phyloP scores from a whole-genome alignment of 1,284 basidiomycete genomes.

The Puccinia triticina region DNA sequence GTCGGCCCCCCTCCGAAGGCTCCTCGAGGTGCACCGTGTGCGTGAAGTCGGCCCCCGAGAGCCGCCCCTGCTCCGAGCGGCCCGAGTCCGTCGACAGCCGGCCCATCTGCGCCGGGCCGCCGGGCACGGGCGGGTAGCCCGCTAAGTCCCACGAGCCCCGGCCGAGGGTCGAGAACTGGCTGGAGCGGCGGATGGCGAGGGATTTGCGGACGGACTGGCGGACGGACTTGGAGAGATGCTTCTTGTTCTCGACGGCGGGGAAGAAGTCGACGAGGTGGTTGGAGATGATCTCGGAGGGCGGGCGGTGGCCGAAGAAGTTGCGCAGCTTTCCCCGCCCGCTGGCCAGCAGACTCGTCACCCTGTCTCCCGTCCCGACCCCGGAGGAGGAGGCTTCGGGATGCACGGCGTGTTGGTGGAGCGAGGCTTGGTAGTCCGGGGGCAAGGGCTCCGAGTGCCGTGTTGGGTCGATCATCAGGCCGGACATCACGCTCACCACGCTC shows the following conservation, averaged over 20 bases:
- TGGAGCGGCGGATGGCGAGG: conserved; percentile 33
- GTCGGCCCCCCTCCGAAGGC: neutral
- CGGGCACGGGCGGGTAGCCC: conserved; percentile 27
- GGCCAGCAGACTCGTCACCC: conserved; percentile 49
- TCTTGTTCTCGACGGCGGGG: conserved; percentile 86
- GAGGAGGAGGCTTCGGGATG: too few relatives aligned
- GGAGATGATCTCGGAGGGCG: conserved; percentile 93
- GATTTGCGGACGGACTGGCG: conserved; percentile 62
- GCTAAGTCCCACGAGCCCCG: conserved; percentile 35
- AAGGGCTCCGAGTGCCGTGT: conserved; percentile 59
- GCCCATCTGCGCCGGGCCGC: conserved; percentile 7
- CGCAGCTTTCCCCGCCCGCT: conserved; percentile 67
- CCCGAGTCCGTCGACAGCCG: neutral
- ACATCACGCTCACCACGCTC: conserved; percentile 89
- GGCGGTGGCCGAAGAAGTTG: conserved; percentile 97
- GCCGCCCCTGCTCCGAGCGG: neutral
- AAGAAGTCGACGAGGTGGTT: conserved; percentile 96
- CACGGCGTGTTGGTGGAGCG: conserved; percentile 31
- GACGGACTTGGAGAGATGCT: conserved; percentile 72
- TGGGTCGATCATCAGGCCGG: conserved; percentile 71
- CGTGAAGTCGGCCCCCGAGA: too few relatives aligned
- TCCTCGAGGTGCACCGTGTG: too few relatives aligned
- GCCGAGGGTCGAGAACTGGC: conserved; percentile 33
- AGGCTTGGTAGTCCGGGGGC: conserved; percentile 48
- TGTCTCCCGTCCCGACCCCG: conserved; percentile 24